phyloP scores from a whole-genome alignment of 495 filamentous ascomycete genomes.

The Aspergillus campestris region DNA sequence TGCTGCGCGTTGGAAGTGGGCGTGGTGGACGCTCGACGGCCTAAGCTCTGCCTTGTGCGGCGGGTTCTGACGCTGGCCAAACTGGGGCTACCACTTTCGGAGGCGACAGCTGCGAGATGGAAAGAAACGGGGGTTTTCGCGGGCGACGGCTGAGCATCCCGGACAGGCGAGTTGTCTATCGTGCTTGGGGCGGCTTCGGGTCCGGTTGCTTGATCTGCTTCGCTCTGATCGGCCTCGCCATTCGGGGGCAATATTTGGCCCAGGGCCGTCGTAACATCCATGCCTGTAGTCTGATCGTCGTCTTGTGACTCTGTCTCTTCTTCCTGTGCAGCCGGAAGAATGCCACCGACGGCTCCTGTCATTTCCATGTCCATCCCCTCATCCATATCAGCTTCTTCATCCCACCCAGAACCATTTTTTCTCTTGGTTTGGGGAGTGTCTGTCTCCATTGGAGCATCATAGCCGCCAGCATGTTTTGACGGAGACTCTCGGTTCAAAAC shows the following conservation, averaged over 20 bases:
- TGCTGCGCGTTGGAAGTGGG: slow-evolving; percentile 31
- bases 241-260: slow-evolving; percentile 47
- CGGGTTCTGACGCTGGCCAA: slow-evolving; percentile 45
- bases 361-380: slow-evolving; percentile 58
- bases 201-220: slow-evolving; percentile 55
- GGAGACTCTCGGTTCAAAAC: slow-evolving; percentile 40
- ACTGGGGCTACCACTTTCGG: slow-evolving; percentile 54
- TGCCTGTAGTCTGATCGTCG: slow-evolving; percentile 43
- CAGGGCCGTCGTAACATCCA: slow-evolving; percentile 52
- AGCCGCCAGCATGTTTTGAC: slow-evolving; percentile 3
- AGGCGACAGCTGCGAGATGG: slow-evolving; percentile 38
- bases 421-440: slow-evolving; percentile 18
- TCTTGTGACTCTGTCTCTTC: slow-evolving; percentile 28
- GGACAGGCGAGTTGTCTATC: slow-evolving; percentile 45
- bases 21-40: slow-evolving; percentile 31
- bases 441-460: slow-evolving; percentile 15
- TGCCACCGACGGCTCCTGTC: slow-evolving; percentile 63
- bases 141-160: slow-evolving; percentile 28
- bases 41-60: slow-evolving; percentile 44
- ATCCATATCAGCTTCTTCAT: slow-evolving; percentile 36
- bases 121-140: slow-evolving; percentile 20
- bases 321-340: slow-evolving; percentile 38
- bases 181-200: slow-evolving; percentile 39
- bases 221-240: slow-evolving; percentile 33
- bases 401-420: slow-evolving; percentile 17